Conservation (phyloP, 139 green algal genomes). For the Micractinium sp. region DNA sequence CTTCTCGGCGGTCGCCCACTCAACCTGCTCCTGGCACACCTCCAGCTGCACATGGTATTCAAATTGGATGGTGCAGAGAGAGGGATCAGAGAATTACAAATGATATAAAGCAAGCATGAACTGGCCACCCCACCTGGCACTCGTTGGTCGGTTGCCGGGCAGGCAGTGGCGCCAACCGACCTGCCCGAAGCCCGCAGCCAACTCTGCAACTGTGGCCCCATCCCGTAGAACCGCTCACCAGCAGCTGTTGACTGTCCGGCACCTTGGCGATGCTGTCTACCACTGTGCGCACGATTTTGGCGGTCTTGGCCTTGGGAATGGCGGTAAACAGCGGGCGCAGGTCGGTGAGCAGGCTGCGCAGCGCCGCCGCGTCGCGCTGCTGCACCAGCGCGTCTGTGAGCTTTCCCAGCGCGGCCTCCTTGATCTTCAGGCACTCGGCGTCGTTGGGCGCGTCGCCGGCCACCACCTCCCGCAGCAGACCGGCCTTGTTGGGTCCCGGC, state of each 20-base stretch:
- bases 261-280: constrained; percentile 95
- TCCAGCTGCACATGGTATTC: constrained; percentile 67
- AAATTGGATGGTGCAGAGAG: background rate
- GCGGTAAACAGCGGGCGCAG: constrained; percentile 86
- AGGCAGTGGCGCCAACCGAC: background rate
- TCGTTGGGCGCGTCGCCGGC: constrained; percentile 44
- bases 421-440: constrained; percentile 79
- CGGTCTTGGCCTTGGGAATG: constrained; percentile 98
- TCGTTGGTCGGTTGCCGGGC: no score
- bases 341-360: constrained; percentile 84
- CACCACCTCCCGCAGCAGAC: background rate
- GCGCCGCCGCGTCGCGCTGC: constrained; percentile 68
- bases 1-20: constrained; percentile 95
- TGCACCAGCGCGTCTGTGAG: constrained; percentile 55
- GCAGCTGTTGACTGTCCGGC: constrained; percentile 84
- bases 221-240: constrained; percentile 62
- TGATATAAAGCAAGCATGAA: background rate
- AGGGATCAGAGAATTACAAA: background rate
- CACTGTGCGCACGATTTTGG: constrained; percentile 95
- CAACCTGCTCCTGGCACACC: constrained; percentile 94
- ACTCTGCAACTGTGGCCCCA: background rate
- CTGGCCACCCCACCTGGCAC: background rate
- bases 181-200: background rate
- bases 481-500: background rate
- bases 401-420: constrained; percentile 70